A percentile compares a stretch with the other conserved stretches of the same genome.
Conservation (phyloP, 208 protist species). For the Leishmania aethiopica region DNA sequence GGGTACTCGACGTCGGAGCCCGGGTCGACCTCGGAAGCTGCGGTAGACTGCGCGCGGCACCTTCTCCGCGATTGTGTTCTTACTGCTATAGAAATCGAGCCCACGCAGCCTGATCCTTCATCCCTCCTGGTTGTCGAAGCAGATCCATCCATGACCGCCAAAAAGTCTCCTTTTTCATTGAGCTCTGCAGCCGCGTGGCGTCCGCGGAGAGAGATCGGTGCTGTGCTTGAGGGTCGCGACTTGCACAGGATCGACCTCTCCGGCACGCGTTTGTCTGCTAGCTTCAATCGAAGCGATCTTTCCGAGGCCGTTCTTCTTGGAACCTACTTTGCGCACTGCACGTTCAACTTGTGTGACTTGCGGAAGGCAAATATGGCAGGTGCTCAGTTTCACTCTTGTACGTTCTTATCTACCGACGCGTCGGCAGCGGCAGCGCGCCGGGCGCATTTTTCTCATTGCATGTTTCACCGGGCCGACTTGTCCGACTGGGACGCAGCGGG, state of each 20-base stretch:
- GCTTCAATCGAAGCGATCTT: constrained; percentile 78
- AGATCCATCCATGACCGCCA: background rate
- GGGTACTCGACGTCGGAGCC: background rate
- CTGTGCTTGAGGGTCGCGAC: constrained; percentile 67
- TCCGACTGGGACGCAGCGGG: constrained; percentile 66
- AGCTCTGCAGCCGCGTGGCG: constrained; percentile 8
- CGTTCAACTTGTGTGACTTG: constrained; percentile 69
- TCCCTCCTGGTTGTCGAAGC: constrained; percentile 1
- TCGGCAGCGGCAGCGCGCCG: constrained; percentile 29
- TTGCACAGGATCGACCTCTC: constrained; percentile 59
- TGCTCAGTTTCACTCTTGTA: constrained; percentile 76
- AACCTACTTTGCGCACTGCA: constrained; percentile 51
- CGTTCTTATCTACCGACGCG: constrained; percentile 63
- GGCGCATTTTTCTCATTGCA: constrained; percentile 76
- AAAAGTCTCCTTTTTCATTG: background rate
- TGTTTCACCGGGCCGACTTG: constrained; percentile 66
- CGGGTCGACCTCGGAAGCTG: background rate
- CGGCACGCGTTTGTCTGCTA: constrained; percentile 49
- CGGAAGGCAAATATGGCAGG: constrained; percentile 36
- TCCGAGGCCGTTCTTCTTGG: constrained; percentile 31
- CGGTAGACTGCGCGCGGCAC: constrained; percentile 12
- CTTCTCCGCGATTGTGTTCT: constrained; percentile 48
- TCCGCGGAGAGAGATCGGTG: constrained; percentile 47
- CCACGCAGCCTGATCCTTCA: constrained; percentile 5
- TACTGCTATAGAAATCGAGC: constrained; percentile 35